A percentile compares a stretch with the other conserved stretches of the same genome.
phyloP scores from a whole-genome alignment of 163 green algal genomes.

The Smithsoniella earleae region DNA sequence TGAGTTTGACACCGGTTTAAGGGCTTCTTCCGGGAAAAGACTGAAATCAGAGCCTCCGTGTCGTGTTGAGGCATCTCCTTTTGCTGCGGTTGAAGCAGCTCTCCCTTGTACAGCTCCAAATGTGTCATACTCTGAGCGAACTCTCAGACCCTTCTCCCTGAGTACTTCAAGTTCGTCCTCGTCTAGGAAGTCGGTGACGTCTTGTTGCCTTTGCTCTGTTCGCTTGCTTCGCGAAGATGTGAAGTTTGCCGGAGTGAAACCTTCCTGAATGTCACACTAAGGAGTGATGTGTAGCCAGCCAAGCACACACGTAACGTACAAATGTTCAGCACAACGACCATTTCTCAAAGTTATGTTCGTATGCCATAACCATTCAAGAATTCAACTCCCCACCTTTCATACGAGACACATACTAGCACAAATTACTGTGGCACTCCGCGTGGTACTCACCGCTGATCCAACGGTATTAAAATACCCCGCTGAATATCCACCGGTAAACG shows the following conservation, averaged over 20 bases:
- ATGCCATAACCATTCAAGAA: no score
- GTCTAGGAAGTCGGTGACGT: constrained; percentile 82
- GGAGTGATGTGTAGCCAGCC: constrained; percentile 56
- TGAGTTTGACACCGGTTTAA: neutral
- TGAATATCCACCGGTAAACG: constrained; percentile 92
- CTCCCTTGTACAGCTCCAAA: constrained; percentile 65
- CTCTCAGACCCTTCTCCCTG: constrained; percentile 40
- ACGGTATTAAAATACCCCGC: constrained; percentile 93
- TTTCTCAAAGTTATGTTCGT: no score
- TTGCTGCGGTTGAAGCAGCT: constrained; percentile 35
- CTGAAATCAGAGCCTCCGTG: neutral
- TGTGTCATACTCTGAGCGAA: constrained; percentile 71
- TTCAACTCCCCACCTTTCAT: no score
- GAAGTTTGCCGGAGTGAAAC: constrained; percentile 56
- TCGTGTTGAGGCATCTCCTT: constrained; percentile 39
- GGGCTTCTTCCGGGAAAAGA: neutral
- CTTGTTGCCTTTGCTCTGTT: constrained; percentile 41
- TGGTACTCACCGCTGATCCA: no score
- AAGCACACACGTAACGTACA: no score
- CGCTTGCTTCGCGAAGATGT: constrained; percentile 44
- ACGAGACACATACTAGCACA: no score
- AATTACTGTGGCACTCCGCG: no score
- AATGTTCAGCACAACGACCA: no score
- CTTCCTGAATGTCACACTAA: constrained; percentile 45
- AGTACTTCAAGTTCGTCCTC: constrained; percentile 79